A percentile compares a stretch with the other conserved stretches of the same genome.
phyloP scores from a whole-genome alignment of 139 green algal genomes.

The Diplosphaera chodatii region DNA sequence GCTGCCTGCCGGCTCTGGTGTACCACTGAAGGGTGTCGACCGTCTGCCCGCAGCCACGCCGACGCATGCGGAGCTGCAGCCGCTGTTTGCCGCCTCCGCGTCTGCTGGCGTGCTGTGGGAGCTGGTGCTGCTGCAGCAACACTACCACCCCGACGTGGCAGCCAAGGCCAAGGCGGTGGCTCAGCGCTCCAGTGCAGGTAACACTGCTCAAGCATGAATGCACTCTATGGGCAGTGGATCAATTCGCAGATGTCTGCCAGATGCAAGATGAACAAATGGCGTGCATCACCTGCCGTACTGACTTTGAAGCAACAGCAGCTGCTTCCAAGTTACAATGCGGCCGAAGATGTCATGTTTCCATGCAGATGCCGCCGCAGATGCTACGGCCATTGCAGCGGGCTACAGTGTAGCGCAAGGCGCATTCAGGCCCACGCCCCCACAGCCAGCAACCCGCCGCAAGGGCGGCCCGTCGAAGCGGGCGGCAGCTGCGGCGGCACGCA shows the following conservation, averaged over 20 bases:
- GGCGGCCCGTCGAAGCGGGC: not conserved
- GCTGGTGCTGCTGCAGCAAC: constrained; percentile 27
- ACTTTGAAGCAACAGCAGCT: too few species aligned
- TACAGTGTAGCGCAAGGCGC: constrained; percentile 37
- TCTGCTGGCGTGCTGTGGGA: constrained; percentile 39
- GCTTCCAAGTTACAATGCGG: too few species aligned
- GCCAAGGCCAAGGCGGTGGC: constrained; percentile 7
- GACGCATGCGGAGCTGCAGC: not conserved
- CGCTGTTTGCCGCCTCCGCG: not conserved
- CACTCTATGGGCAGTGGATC: not conserved
- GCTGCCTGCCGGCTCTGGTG: too few species aligned
- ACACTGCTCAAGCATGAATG: too few species aligned
- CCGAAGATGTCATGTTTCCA: not conserved
- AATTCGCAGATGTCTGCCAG: not conserved
- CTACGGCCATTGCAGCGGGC: constrained; percentile 27
- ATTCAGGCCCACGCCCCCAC: constrained; percentile 40
- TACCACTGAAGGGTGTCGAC: too few species aligned
- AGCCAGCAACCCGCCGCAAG: constrained; percentile 6
- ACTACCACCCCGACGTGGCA: constrained; percentile 33
- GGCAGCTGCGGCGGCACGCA: not conserved
- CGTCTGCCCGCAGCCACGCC: not conserved
- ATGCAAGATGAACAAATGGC: not conserved
- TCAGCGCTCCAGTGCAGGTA: constrained; percentile 7
- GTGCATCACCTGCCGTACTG: too few species aligned
- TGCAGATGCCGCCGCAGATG: not conserved